Percentiles rank a stretch among this genome's conserved stretches.
Evolutionary conservation across 352 stramenopile species (phyloP).

Genomic region (Stephanocyclus meneghinianus): DNA sequence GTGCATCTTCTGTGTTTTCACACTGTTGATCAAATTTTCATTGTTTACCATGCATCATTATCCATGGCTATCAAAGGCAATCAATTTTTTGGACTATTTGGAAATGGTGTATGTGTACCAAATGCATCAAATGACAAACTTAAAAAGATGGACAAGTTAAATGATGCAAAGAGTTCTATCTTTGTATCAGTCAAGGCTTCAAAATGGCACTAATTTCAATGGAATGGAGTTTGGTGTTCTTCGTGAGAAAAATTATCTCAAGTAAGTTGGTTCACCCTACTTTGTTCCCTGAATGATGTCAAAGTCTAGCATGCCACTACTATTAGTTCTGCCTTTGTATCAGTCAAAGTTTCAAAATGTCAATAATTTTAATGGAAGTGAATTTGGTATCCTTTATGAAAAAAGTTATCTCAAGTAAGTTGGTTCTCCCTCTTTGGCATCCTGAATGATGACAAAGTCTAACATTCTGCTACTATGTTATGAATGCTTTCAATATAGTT

Average conservation of each 20-base stretch:
- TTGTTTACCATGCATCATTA: slow-evolving; percentile 77
- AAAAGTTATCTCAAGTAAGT: slow-evolving; percentile 39
- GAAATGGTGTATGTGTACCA: slow-evolving; percentile 49
- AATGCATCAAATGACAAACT: slow-evolving; percentile 62
- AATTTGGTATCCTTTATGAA: slow-evolving; percentile 71
- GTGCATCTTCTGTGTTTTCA: slow-evolving; percentile 81
- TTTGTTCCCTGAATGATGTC: neutral
- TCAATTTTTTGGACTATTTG: slow-evolving; percentile 35
- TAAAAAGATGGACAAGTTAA: slow-evolving; percentile 52
- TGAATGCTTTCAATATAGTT: slow-evolving; percentile 35
- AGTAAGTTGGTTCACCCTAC: slow-evolving; percentile 7
- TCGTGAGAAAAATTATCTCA: slow-evolving; percentile 54
- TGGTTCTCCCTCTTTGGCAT: neutral
- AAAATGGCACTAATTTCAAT: slow-evolving; percentile 6
- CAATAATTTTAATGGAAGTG: slow-evolving; percentile 5
- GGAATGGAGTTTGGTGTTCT: slow-evolving; percentile 60
- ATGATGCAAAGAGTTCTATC: slow-evolving; percentile 32
- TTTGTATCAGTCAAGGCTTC: slow-evolving; percentile 23
- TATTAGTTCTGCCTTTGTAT: slow-evolving; percentile 21
- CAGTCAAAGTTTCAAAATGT: slow-evolving; percentile 7
- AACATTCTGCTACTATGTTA: neutral
- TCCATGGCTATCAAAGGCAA: slow-evolving; percentile 75
- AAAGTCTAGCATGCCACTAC: neutral
- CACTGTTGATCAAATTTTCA: slow-evolving; percentile 80
- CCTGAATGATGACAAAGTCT: neutral